phyloP scores from a whole-genome alignment of 164 flowering plant species.

The Nymphaea thermarum region DNA sequence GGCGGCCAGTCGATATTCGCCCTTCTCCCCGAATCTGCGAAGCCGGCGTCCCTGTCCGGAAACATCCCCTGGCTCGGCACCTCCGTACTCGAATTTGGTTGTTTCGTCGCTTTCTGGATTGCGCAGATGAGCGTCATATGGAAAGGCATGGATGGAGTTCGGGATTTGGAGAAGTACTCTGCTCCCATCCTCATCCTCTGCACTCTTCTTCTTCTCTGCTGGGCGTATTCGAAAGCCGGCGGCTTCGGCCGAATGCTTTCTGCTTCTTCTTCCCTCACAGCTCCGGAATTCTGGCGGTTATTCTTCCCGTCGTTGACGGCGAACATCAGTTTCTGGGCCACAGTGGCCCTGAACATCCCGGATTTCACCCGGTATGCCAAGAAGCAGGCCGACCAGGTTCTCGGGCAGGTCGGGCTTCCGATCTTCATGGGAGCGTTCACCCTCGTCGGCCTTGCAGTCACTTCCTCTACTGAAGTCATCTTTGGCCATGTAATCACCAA shows the following conservation, averaged over 20 bases:
- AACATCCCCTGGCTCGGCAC: conserved; percentile 72
- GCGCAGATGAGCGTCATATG: conserved; percentile 49
- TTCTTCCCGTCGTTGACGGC: conserved; percentile 92
- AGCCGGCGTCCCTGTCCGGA: conserved; percentile 21
- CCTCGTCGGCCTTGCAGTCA: conserved; percentile 83
- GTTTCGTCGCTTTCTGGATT: conserved; percentile 68
- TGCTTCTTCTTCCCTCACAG: conserved; percentile 41
- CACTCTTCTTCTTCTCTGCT: conserved; percentile 42
- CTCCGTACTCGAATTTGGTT: conserved; percentile 63
- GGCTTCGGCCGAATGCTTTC: conserved; percentile 71
- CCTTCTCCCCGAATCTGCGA: conserved; percentile 42
- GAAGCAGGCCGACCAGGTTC: conserved; percentile 62
- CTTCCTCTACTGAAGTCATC: conserved; percentile 64
- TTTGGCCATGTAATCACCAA: conserved; percentile 67
- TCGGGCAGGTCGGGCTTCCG: conserved; percentile 81
- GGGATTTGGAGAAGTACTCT: conserved; percentile 67
- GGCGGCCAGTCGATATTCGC: conserved; percentile 85
- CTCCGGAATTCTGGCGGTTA: conserved; percentile 57
- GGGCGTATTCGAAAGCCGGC: conserved; percentile 77
- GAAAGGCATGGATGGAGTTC: conserved; percentile 80
- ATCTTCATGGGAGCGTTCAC: conserved; percentile 85
- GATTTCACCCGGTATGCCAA: conserved; percentile 83
- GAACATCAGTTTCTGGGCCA: conserved; percentile 84
- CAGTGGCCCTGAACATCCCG: conserved; percentile 78
- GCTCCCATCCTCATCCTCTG: conserved; percentile 62